Evolutionary conservation across 2,329 filamentous ascomycete genomes (phyloP), one percentile per base, ranked within the genome.

Genomic region (Aspergillus carbonarius): DNA sequence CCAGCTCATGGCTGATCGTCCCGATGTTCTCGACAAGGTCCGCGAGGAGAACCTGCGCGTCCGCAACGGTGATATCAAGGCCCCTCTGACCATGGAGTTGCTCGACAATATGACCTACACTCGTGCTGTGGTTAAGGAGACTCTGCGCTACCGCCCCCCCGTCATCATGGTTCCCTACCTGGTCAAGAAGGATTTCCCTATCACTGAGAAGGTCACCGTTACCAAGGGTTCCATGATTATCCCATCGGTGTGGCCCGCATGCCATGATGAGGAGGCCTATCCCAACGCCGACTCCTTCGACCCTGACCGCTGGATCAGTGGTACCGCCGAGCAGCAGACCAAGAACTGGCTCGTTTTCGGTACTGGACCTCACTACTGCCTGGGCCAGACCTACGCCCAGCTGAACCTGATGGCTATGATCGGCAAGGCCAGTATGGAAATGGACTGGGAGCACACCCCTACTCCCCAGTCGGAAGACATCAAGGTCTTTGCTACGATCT

Each of bases 261-360:
- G 96, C 42, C 93, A 95, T 72, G 95, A 98, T 69, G 90, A 92
- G 39, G 92, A 97, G 58, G 90, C 93, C 8, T 99, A 98, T 75
- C 86, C 90, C 54, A 89, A 95, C 70, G 92, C 95, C 2, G 93
- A 98, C 70, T 82, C 83, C 42, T 98, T 92, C 73, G 89, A 96
- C 70, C 93, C 93, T 2, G 92, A 97, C 66, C 86, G 93, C 68
- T 98, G 95, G 86, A 93, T 93, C 75, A 85, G 84, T 1, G 95
- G 93, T 60, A 90, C 93, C 68, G 95, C 93, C 12, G 93, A 96
- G 76, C 86, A 89, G 75, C 89, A 93, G 66, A 89, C 88, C 72
- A 98, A 97, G 88, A 99, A 98, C 82, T 98, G 88, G 82, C 84
- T 99, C 53, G 93, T 98, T 17, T 98, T 99, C 69, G 95, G 95